phyloP scores from a whole-genome alignment of 176 grass and related monocot species.

The Eragrostis curvula region DNA sequence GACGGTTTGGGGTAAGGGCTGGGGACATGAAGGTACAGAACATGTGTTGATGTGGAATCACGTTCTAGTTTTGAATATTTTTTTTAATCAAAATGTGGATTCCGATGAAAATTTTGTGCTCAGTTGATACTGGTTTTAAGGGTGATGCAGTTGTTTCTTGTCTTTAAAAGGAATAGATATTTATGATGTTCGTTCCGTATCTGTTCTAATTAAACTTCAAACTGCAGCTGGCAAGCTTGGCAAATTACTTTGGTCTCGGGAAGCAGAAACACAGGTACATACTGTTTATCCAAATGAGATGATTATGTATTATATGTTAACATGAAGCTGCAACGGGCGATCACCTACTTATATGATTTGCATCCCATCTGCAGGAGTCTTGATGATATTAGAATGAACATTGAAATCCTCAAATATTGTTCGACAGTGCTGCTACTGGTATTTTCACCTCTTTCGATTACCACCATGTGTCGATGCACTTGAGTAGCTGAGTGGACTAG shows the following conservation, averaged over 20 bases:
- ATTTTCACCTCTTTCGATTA: slow-evolving; percentile 26
- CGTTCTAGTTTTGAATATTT: too few species aligned
- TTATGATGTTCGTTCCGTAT: too few species aligned
- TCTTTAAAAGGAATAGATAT: too few species aligned
- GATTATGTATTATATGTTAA: slow-evolving; percentile 8
- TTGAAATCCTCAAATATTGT: slow-evolving; percentile 90
- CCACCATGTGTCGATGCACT: too few species aligned
- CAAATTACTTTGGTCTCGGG: slow-evolving; percentile 86
- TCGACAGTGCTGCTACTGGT: slow-evolving; percentile 86
- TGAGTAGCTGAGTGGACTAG: background rate
- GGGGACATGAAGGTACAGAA: slow-evolving; percentile 87
- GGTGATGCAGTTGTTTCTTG: too few species aligned
- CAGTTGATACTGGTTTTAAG: too few species aligned
- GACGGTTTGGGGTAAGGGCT: slow-evolving; percentile 82
- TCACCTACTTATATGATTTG: too few species aligned
- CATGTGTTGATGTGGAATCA: slow-evolving; percentile 12
- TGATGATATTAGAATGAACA: slow-evolving; percentile 96
- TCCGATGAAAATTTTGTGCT: too few species aligned
- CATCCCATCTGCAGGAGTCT: slow-evolving; percentile 62
- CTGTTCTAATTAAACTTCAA: too few species aligned
- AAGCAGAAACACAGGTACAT: slow-evolving; percentile 76
- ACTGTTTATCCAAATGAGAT: slow-evolving; percentile 11
- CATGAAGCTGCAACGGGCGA: too few species aligned
- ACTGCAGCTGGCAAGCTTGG: slow-evolving; percentile 90
- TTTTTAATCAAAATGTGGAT: too few species aligned